Conservation (phyloP, 1,139 yeast genomes). For the Suhomyces bribrorum region DNA sequence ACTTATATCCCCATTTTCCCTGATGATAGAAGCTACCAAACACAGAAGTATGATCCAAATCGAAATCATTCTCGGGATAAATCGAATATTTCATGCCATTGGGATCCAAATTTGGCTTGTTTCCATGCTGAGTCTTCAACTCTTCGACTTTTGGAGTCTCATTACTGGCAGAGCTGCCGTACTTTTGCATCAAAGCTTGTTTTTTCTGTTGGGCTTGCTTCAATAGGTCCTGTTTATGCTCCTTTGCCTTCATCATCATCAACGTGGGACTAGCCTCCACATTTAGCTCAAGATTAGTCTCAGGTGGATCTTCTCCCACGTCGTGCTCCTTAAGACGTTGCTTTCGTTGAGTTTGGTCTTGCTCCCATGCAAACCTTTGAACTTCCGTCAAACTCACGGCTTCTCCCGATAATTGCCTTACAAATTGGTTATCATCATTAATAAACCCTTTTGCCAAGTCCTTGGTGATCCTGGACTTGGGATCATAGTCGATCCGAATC, state of each 20-base stretch:
- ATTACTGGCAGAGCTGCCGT: conserved; percentile 17
- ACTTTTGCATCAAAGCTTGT: conserved; percentile 32
- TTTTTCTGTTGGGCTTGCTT: conserved; percentile 29
- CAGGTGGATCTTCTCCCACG: conserved; percentile 16
- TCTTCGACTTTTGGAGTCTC: conserved; percentile 1
- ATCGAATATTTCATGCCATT: conserved; percentile 20
- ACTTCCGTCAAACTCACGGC: conserved; percentile 49
- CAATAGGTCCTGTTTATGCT: conserved; percentile 30
- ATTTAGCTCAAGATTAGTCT: conserved; percentile 42
- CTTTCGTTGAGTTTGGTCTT: conserved; percentile 22
- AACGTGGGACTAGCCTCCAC: conserved; percentile 65
- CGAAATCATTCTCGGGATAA: conserved; percentile 40
- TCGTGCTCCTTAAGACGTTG: conserved; percentile 17
- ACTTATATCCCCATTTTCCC: conserved; percentile 51
- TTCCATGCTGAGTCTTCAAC: background rate
- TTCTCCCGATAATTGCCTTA: conserved; percentile 52
- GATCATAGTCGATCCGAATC: conserved; percentile 45
- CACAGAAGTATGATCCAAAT: conserved; percentile 41
- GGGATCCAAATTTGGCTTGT: background rate
- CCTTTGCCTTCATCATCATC: conserved; percentile 45
- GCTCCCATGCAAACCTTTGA: conserved; percentile 58
- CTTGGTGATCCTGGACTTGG: conserved; percentile 54
- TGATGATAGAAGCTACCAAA: conserved; percentile 53
- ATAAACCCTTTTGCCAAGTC: conserved; percentile 49
- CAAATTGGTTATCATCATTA: conserved; percentile 55